These are phyloP conservation scores for Pleurotus salmoneostramineus DNA, from an alignment of 768 basidiomycete species.

Conservation along the genomic window DNA sequence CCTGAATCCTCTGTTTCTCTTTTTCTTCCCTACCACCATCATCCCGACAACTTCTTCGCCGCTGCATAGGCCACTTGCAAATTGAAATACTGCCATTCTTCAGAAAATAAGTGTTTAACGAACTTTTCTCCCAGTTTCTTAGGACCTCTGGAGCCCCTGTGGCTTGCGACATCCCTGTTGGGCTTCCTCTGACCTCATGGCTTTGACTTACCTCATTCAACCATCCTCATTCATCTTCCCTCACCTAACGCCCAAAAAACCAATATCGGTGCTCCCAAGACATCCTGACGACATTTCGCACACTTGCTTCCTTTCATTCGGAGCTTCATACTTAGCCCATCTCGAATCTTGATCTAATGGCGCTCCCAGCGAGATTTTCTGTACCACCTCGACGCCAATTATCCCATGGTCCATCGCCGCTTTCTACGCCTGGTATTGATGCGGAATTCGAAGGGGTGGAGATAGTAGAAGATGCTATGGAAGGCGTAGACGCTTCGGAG, in stretches of 20 bases:
- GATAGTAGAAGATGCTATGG: not conserved
- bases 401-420: slow-evolving; percentile 1
- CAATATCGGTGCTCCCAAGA: too few relatives aligned
- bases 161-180: not conserved
- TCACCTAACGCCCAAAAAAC: not conserved
- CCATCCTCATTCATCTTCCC: not conserved
- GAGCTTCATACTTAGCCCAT: not conserved
- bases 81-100: too few relatives aligned
- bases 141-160: not conserved
- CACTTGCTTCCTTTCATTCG: too few relatives aligned
- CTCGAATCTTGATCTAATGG: not conserved
- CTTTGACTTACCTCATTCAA: not conserved
- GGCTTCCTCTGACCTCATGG: not conserved
- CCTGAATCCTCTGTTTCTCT: not conserved
- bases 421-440: slow-evolving; percentile 1
- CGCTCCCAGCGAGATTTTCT: not conserved
- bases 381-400: not conserved
- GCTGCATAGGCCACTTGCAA: too few relatives aligned
- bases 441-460: not conserved
- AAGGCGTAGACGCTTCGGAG: slow-evolving; percentile 7
- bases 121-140: too few relatives aligned
- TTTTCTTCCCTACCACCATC: not conserved
- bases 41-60: not conserved
- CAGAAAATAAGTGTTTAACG: too few relatives aligned
- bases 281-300: too few relatives aligned